Base-by-base conservation (phyloP, 2,329 filamentous ascomycete species). In the Blumeria graminis region DNA sequence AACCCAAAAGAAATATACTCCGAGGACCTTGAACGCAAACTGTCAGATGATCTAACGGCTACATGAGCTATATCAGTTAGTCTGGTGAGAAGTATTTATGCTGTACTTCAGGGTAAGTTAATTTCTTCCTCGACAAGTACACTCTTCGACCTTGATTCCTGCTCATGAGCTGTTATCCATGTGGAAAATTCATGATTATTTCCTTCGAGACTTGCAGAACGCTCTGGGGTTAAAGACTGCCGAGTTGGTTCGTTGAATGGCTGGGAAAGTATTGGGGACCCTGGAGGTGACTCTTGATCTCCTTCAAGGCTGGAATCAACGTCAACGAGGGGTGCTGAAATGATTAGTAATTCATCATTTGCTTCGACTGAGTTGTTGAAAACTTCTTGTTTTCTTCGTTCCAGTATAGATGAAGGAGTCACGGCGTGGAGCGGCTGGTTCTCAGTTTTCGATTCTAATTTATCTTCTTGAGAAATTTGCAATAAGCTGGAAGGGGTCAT, bases 341-440 rank as follows among this genome's bases (percentile, higher is more conserved):
- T 79, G 14, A 86, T 76, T 4, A 85, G 70, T 43, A 85, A 66
- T 8, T 71, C 72, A 58, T 81, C 76, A 6, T 73, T 72, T 1
- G 64, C 65, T 7, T 67, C 63, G 32, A 64, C 65, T 9, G 69
- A 68, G 6, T 64, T 61, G 10, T 68, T 65, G 13, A 71, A 64
- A 38, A 66, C 66, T 35, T 64, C 65, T 6, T 67, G 67, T 35
- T 60, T 58, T 38, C 59, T 61, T 28, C 64, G 58, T 51, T 62
- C 62, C 3, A 79, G 77, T 18, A 79, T 64, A 3, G 73, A 70
- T 3, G 76, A 74, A 53, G 71, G 67, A 14, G 70, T 68, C 1
- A 69, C 62, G 3, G 68, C 56, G n/a, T 43, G 46, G 35, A 43
- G 43, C n/a, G 32, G 50, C 14, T 51, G 57, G 14, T 59, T 60